Conservation (phyloP, 441 rosid genomes). For the Capsella rubella region DNA sequence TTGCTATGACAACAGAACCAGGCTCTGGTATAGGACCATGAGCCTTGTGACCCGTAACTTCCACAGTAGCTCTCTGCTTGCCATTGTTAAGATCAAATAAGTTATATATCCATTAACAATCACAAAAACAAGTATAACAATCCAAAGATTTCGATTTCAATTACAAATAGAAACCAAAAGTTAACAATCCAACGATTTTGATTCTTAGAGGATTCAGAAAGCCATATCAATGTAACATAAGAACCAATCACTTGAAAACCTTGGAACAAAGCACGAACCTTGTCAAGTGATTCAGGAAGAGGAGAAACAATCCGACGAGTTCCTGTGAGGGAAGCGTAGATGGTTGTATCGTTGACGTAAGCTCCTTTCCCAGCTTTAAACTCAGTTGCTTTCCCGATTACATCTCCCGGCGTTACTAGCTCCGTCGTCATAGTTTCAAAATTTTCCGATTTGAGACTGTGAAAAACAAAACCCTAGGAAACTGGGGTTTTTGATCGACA, state of each 20-base stretch:
- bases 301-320: constrained; percentile 59
- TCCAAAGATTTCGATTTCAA: no score
- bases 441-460: neutral
- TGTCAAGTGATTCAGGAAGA: constrained; percentile 66
- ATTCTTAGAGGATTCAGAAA: no score
- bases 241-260: neutral
- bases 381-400: constrained; percentile 61
- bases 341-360: constrained; percentile 58
- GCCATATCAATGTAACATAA: neutral
- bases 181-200: no score
- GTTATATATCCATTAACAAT: neutral
- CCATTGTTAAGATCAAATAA: neutral
- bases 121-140: neutral
- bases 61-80: constrained; percentile 75
- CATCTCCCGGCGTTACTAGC: constrained; percentile 85
- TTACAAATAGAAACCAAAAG: no score
- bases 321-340: constrained; percentile 87
- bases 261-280: constrained; percentile 46
- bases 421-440: constrained; percentile 40
- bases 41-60: constrained; percentile 83
- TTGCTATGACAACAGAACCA: constrained; percentile 76
- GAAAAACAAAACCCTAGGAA: constrained; percentile 21
- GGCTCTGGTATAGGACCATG: constrained; percentile 86
- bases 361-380: constrained; percentile 85
- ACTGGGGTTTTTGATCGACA: constrained; percentile 20